Percentiles rank a stretch among this genome's conserved stretches.
Conservation (phyloP, 768 basidiomycete species). For the Mycena capillaripes region DNA sequence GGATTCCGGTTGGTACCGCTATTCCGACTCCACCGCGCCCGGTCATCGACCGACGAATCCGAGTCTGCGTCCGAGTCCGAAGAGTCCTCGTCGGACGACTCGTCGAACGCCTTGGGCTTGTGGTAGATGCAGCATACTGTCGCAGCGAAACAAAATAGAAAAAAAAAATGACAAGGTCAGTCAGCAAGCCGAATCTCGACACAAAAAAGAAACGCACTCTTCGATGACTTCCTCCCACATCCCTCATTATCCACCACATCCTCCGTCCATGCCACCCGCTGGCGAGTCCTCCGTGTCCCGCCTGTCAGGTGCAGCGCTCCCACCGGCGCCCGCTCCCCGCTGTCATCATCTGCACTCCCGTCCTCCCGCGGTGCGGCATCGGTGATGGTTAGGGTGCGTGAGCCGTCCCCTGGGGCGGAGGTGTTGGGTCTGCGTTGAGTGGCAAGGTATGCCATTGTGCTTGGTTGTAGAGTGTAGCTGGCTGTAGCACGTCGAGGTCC, state of each 20-base stretch:
- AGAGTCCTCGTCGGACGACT: constrained; percentile 75
- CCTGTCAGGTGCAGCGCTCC: constrained; percentile 76
- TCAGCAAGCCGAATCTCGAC: no score
- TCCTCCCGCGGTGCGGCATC: constrained; percentile 48
- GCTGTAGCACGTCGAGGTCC: no score
- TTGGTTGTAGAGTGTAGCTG: no score
- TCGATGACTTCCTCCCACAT: constrained; percentile 90
- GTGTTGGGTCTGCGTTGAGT: constrained; percentile 50
- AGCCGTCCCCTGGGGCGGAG: constrained; percentile 63
- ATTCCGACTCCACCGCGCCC: not conserved
- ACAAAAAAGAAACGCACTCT: constrained; percentile 71
- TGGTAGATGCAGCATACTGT: constrained; percentile 98
- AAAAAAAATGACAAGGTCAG: not conserved
- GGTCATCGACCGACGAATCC: constrained; percentile 45
- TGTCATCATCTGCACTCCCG: constrained; percentile 32
- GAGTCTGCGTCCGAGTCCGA: constrained; percentile 50
- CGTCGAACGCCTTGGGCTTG: constrained; percentile 83
- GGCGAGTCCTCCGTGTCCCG: constrained; percentile 57
- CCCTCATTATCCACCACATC: constrained; percentile 94
- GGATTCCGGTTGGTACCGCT: constrained; percentile 18
- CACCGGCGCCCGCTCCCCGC: constrained; percentile 36
- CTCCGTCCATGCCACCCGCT: constrained; percentile 85
- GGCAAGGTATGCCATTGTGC: constrained; percentile 24
- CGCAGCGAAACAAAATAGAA: not conserved
- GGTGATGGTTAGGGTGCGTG: constrained; percentile 67